Evolutionary conservation across 345 rosid genomes (phyloP), one percentile per base, ranked within the genome.

Genomic region (Arabidopsis arenosa): DNA sequence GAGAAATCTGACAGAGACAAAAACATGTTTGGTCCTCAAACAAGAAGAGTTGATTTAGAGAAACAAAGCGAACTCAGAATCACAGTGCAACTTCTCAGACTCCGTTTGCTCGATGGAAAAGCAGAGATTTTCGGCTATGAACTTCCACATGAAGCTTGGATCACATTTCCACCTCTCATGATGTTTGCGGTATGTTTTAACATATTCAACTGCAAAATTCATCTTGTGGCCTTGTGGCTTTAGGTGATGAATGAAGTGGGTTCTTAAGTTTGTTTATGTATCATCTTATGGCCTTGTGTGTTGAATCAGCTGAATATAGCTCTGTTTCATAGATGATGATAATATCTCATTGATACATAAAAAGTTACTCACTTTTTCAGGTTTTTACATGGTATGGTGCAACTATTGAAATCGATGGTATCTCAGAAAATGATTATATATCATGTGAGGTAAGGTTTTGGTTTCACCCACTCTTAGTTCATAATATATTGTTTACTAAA

Each of bases 301-400:
- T 39, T 39, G 4, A 39, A 39, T 39, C 43, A 39, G 10, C 43
- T 39, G 4, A 30, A 30, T 30, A 30, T 4, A 2, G 4, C 4
- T 30, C 33, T 30, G 33, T 0, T 10, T 40, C 10, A 40, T 40
- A 41, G 13, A 44, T 13, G 48, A 13, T 41, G 45, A 13, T 41
- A 5, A 44, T 6, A 44, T 14, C 6, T 44, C 48, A 13, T 0
- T 14, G 17, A 14, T 44, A 44, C 17, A 14, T 8, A 49, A 13
- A 51, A 18, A 4, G 3, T 52, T 23, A 11, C 33, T 23, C 26
- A 23, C 0, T 23, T 9, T 23, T 53, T 69, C 63, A 90, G 95
- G 95, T 88, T 28, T 93, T 91, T 64, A 85, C 97, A 61, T 91
- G 93, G 97, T 80, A 80, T 55, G 96, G 92, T 65, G 97, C 92